Evolutionary conservation across 192 early-diverging fungal genomes (phyloP).

Genomic region (Radiomyces spectabilis): DNA sequence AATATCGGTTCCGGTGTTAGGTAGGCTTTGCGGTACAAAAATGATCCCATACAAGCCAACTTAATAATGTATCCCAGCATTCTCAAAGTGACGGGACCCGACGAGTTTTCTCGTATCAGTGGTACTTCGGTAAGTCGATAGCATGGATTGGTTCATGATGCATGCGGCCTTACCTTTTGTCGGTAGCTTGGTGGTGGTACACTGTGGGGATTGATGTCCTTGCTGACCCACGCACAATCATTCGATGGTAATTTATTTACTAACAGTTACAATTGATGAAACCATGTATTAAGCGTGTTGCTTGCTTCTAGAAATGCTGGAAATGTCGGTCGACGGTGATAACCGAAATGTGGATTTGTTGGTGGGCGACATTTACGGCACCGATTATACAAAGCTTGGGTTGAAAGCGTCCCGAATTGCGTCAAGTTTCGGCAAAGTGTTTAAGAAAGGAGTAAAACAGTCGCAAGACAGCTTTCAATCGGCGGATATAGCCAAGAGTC

Average conservation of each 20-base stretch:
- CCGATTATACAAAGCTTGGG: constrained; percentile 87
- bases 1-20: constrained; percentile 97
- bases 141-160: neutral
- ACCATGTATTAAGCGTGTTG: neutral
- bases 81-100: constrained; percentile 84
- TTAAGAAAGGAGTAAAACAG: constrained; percentile 65
- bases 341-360: constrained; percentile 85
- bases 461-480: constrained; percentile 54
- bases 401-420: constrained; percentile 92
- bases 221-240: constrained; percentile 83
- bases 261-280: neutral
- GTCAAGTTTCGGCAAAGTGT: constrained; percentile 92
- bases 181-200: constrained; percentile 86
- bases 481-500: constrained; percentile 80
- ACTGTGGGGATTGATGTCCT: constrained; percentile 85
- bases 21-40: neutral
- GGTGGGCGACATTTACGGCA: constrained; percentile 95
- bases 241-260: constrained; percentile 61
- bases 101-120: constrained; percentile 80
- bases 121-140: constrained; percentile 58
- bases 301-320: constrained; percentile 55
- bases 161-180: neutral
- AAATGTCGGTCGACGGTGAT: constrained; percentile 82
- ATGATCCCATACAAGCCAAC: too few species aligned
- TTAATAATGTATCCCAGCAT: constrained; percentile 41